These are phyloP conservation scores for Furcasterigmium sp. DNA, from an alignment of 2,329 filamentous ascomycete species.

Conservation along the genomic window DNA sequence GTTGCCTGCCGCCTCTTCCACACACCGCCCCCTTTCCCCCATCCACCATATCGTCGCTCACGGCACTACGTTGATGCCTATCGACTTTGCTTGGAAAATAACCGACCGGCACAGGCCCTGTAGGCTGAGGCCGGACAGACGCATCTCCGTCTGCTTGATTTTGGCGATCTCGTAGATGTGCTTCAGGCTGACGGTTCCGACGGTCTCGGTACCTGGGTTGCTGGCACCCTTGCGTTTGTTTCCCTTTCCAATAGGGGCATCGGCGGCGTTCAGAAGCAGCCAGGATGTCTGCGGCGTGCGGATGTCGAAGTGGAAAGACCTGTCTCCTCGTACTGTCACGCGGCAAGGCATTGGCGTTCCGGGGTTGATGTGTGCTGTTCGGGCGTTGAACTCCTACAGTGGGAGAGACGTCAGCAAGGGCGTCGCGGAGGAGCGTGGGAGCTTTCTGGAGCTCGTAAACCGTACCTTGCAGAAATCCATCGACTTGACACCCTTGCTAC, in stretches of 20 bases:
- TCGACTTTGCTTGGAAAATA: constrained; percentile 69
- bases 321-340: constrained; percentile 87
- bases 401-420: constrained; percentile 7
- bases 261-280: constrained; percentile 78
- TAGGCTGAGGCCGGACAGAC: constrained; percentile 65
- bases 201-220: constrained; percentile 67
- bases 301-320: constrained; percentile 87
- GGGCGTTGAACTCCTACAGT: constrained; percentile 87
- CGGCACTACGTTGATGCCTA: constrained; percentile 67
- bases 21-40: not conserved
- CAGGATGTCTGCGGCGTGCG: constrained; percentile 93
- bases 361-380: constrained; percentile 75
- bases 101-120: constrained; percentile 69
- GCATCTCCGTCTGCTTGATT: constrained; percentile 80
- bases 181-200: constrained; percentile 88
- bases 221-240: constrained; percentile 73
- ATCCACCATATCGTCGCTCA: constrained; percentile 24
- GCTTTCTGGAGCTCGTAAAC: not conserved
- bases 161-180: constrained; percentile 97
- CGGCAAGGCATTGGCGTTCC: constrained; percentile 87
- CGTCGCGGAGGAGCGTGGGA: constrained; percentile 6
- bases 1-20: not conserved
- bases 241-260: constrained; percentile 66
- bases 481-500: constrained; percentile 96
- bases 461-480: constrained; percentile 98